Conservation (phyloP, 345 rosid genomes). For the Lepidium aucheri region DNA sequence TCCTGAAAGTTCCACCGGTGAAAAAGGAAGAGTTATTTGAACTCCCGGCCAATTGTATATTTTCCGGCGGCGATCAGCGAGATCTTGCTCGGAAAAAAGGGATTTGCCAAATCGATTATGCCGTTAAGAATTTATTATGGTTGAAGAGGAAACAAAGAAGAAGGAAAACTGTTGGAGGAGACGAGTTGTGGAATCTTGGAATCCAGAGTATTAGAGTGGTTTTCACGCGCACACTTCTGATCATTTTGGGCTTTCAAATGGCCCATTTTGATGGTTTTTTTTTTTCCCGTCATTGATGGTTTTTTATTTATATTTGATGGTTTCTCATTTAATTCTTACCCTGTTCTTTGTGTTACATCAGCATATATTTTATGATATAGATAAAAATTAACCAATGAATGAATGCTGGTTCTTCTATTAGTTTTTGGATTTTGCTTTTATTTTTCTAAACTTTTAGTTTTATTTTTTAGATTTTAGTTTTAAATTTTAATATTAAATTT, state of each 20-base stretch:
- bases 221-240: constrained; percentile 9
- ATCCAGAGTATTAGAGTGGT: constrained; percentile 10
- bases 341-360: neutral
- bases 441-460: too few relatives aligned
- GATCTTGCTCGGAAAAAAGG: neutral
- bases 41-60: neutral
- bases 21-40: neutral
- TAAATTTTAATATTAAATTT: too few relatives aligned
- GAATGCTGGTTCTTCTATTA: too few relatives aligned
- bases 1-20: constrained; percentile 20
- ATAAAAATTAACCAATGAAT: neutral
- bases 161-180: constrained; percentile 23
- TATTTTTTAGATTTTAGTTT: too few relatives aligned
- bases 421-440: too few relatives aligned
- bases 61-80: constrained; percentile 20
- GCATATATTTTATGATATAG: neutral
- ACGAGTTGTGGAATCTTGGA: constrained; percentile 21
- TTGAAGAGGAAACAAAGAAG: neutral
- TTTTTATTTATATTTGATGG: neutral
- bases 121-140: neutral
- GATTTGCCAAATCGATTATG: neutral
- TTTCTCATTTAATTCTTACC: neutral
- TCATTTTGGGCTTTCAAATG: neutral
- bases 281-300: neutral
- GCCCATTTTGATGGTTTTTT: neutral